Evolutionary conservation across 2,329 filamentous ascomycete genomes (phyloP), one percentile per base, ranked within the genome.

Genomic region (Sporothrix brunneoviolacea): DNA sequence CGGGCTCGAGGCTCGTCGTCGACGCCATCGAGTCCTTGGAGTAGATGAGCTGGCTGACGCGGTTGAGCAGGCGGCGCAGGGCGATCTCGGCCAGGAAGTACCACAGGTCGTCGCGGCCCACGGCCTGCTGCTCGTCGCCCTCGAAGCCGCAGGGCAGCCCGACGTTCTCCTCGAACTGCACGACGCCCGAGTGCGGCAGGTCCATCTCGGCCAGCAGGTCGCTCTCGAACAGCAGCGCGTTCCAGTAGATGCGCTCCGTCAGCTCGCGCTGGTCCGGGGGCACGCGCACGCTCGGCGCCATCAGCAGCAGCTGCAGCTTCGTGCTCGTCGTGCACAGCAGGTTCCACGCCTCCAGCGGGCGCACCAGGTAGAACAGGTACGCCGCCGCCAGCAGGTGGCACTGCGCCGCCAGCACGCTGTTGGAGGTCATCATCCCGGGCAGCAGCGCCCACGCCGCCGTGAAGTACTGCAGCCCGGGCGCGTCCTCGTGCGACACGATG

Each of bases 41-140:
- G 64, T 90, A 90, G 55, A 90, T 85, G 59, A 89, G 79, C 62
- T 89, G 84, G 68, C 83, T 88, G 60, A 88, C 85, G 52, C 86
- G 77, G 64, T 90, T 90, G 58, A 91, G 75, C 4, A 93, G 76
- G 50, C 88, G 75, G 40, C 87, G 79, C 12, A 93, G 71, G 4
- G 86, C 87, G 55, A 93, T 91, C 61, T 91, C 87, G 33, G 88
- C 87, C 27, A 91, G 70, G 59, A 91, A 91, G 62, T 93, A 93
- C 86, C 88, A 91, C 13, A 91, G 71, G 53, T 91, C 86, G 59
- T 91, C 88, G 43, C 81, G 78, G 12, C 84, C 86, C 8, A 82
- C 79, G 21, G 54, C 51, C 56, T 79, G 77, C 8, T 73, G 71
- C 56, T 83, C 79, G 50, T 83, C 81, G n/a, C 82, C 82, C 60